Evolutionary conservation across 306 rosid species (phyloP), one percentile per base, ranked within the genome.

Genomic region (Prunus mongolica): DNA sequence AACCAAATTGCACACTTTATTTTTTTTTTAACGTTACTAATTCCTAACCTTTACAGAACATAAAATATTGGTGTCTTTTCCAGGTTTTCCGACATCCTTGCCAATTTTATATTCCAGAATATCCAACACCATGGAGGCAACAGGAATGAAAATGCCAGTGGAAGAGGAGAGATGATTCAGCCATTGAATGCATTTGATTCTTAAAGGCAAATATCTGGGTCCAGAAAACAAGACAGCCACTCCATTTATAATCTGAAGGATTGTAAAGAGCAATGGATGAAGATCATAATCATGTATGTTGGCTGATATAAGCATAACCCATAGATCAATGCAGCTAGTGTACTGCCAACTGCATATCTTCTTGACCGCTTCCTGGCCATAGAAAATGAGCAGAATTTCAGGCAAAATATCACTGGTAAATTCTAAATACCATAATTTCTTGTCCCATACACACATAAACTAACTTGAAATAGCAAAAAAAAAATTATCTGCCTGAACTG

Each of bases 181-280:
- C 99, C 97, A 95, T 47, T 84, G 90, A 82, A 95, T 81, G 84
- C 97, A 95, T 84, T 85, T 88, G 76, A 92, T 75, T 87, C 96
- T 90, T 67, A 90, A 82, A 34, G 99, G 99, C 79, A 95, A 87
- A 88, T 95, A 95, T 89, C 97, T 95, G 60, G 97, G 96, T 63
- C 99, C 97, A 45, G 90, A 87, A 87, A 92, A 95, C 82, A 95
- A 74, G 61, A 83, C 74, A 69, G 90, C 89, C 81, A 95, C 80
- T 74, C 97, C 99, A 75, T 88, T 89, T 87, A 89, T 81, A 81
- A 95, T 89, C 83, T 92, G 97, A 60, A 87, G 82, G 46, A 89
- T 67, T 80, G 78, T 79, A 81, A 74, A 92, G 72, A 91, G 85
- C 78, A 86, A 76, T 12, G 90, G 80, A 74, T 90, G 97, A 72